phyloP scores from a whole-genome alignment of 768 basidiomycete genomes.

The Russula sp. region DNA sequence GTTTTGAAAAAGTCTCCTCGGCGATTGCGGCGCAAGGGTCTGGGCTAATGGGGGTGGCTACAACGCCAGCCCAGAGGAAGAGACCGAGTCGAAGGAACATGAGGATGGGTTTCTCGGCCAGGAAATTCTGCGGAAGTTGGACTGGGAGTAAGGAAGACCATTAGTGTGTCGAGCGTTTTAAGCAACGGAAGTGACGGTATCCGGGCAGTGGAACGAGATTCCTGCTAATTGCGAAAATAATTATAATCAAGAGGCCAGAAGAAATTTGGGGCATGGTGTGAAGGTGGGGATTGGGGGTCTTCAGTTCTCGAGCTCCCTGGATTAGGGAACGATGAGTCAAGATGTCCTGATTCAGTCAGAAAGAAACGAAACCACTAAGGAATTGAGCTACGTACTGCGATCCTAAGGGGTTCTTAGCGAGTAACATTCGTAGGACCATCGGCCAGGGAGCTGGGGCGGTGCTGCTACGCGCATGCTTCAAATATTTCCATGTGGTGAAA shows the following conservation, averaged over 20 bases:
- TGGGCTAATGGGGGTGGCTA: background rate
- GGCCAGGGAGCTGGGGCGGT: constrained; percentile 1
- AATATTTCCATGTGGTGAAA: constrained; percentile 4
- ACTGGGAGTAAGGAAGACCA: constrained; percentile 3
- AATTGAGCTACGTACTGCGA: background rate
- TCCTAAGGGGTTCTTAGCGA: background rate
- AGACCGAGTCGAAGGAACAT: constrained; percentile 12
- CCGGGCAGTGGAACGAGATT: background rate
- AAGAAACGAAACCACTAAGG: background rate
- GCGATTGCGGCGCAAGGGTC: constrained; percentile 24
- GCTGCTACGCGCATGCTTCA: constrained; percentile 4
- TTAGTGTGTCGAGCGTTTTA: constrained; percentile 1
- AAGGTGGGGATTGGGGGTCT: constrained; percentile 1
- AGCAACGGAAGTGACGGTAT: constrained; percentile 13
- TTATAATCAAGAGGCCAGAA: background rate
- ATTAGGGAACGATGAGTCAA: constrained; percentile 19
- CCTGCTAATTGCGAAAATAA: background rate
- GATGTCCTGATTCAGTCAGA: background rate
- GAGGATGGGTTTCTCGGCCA: background rate
- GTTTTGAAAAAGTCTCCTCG: background rate
- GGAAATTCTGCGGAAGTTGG: background rate
- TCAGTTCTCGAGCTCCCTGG: background rate
- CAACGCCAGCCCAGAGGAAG: background rate
- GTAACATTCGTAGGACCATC: constrained; percentile 3
- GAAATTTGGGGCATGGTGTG: background rate